phyloP scores from a whole-genome alignment of 2,329 filamentous ascomycete genomes.

The Hawksworthiomyces lignivorus region DNA sequence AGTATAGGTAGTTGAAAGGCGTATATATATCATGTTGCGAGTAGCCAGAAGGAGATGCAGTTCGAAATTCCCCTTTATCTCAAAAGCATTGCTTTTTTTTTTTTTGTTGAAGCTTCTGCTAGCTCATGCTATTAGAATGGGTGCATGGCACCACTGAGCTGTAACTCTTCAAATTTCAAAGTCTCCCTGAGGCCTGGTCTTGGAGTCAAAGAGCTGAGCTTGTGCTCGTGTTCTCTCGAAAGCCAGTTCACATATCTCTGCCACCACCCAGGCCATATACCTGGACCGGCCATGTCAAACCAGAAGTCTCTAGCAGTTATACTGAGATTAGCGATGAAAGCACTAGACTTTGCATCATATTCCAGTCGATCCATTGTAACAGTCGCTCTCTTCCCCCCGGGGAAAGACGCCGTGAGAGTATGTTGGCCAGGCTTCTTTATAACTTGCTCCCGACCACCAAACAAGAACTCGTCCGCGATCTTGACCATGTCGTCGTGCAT shows the following conservation, averaged over 20 bases:
- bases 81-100: no score
- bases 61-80: no score
- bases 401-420: background rate
- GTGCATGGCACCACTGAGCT: no score
- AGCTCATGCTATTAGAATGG: no score
- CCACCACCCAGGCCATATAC: conserved; percentile 4
- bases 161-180: no score
- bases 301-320: background rate
- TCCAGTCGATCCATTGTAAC: background rate
- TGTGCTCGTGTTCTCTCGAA: no score
- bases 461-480: conserved; percentile 8
- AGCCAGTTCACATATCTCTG: background rate
- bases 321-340: background rate
- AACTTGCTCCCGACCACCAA: background rate
- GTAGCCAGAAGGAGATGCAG: no score
- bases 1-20: background rate
- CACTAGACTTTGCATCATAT: background rate
- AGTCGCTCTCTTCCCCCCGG: background rate
- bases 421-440: conserved; percentile 3
- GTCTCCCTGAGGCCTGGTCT: no score
- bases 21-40: no score
- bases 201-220: no score
- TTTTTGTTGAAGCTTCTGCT: no score
- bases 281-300: conserved; percentile 2
- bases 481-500: background rate